phyloP scores from a whole-genome alignment of 345 rosid genomes.

The Brassica carinata region DNA sequence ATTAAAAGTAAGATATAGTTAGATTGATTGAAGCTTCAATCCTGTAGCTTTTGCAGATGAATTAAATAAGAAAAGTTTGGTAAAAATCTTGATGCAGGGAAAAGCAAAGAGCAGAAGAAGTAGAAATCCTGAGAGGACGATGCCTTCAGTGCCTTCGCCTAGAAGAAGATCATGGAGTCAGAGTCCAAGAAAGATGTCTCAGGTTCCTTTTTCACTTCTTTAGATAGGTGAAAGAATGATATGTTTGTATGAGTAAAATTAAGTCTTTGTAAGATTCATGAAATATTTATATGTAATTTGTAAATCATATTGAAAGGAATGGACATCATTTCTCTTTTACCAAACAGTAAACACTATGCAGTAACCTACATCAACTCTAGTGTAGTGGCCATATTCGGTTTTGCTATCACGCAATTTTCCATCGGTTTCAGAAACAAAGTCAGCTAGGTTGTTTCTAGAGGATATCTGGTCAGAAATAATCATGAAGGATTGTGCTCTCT shows the following conservation, averaged over 20 bases:
- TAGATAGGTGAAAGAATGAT: slow-evolving; percentile 46
- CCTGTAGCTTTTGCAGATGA: not conserved
- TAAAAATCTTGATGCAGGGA: slow-evolving; percentile 40
- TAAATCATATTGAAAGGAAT: not conserved
- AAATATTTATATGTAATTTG: not conserved
- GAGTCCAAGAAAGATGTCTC: slow-evolving; percentile 53
- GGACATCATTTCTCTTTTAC: not conserved
- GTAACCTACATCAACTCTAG: too few species aligned
- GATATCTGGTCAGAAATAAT: slow-evolving; percentile 94
- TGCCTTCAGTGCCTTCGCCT: slow-evolving; percentile 53
- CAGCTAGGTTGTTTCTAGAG: slow-evolving; percentile 70
- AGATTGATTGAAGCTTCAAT: not conserved
- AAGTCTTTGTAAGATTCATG: slow-evolving; percentile 16
- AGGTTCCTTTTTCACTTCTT: slow-evolving; percentile 54
- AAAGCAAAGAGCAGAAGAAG: slow-evolving; percentile 54
- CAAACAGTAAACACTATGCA: not conserved
- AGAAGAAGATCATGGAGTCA: slow-evolving; percentile 47
- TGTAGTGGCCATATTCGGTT: too few species aligned
- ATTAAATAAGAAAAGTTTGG: not conserved
- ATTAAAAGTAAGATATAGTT: slow-evolving; percentile 47
- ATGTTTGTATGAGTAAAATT: not conserved
- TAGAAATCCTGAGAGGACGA: slow-evolving; percentile 48
- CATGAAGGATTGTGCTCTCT: slow-evolving; percentile 84
- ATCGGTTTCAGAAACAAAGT: slow-evolving; percentile 53
- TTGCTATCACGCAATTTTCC: too few species aligned